Evolutionary conservation across 2,329 filamentous ascomycete genomes (phyloP), one percentile per base, ranked within the genome.

Genomic region (Onygenales sp.): DNA sequence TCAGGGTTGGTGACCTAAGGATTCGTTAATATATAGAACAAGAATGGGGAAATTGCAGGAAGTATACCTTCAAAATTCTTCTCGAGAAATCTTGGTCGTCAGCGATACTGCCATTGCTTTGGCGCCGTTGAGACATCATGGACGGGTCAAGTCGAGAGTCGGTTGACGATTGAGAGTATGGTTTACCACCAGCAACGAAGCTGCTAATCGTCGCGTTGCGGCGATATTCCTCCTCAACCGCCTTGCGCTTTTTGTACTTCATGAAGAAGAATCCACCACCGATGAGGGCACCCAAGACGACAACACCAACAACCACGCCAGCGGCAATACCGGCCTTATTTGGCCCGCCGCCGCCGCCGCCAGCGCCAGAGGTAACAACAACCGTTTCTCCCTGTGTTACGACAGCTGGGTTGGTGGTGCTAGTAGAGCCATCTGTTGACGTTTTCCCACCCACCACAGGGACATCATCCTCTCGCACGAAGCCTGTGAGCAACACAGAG

Each of bases 11-110:
- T 58, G 43, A 58, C 56, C 56, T 58, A 42, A 31, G 21, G 14
- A 43, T 14, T 9, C 48, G 33, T 54, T 54, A 56, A 52, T 31
- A 21, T 10, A 6, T 7, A 9, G 17, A 36, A n/a, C 1, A 34
- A 7, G 14, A 40, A 31, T 27, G 11, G 27, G 17, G 11, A 50
- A 42, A 14, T 42, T 7, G 11, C 21, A 21, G 14, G 13, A 14
- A 36, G 42, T 27, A 40, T 80, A 95, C 92, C 83, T 94, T 88
- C 66, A 97, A 81, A 71, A 97, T 96, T 74, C 88, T 87, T 74
- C 92, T 84, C 58, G 92, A 96, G 74, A 95, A 97, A 70, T 97
- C 92, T 72, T 95, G 84, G 72, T 96, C 94, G 70, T 97, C 92
- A 51, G 91, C 92, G 70, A 97, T 96, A 71, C 91, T 96, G 61